A percentile compares a stretch with the other conserved stretches of the same genome.
Evolutionary conservation across 441 rosid species (phyloP).

Genomic region (Erodium texanum): DNA sequence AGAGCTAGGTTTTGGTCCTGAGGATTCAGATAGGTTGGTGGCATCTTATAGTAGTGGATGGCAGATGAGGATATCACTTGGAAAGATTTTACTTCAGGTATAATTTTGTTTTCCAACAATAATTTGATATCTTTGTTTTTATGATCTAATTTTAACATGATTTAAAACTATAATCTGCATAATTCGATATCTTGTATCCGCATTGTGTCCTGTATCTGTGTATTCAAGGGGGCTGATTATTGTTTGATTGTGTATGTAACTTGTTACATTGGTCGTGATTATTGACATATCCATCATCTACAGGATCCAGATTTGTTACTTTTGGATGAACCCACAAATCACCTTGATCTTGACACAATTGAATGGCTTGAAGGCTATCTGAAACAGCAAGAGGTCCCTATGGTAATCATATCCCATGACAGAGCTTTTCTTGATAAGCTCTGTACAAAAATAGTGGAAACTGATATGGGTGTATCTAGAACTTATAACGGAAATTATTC

Average conservation of each 20-base stretch:
- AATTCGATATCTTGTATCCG: background rate
- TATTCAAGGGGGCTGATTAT: background rate
- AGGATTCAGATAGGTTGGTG: slow-evolving; percentile 82
- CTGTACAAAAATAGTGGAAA: slow-evolving; percentile 91
- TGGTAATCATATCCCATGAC: slow-evolving; percentile 95
- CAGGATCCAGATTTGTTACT: slow-evolving; percentile 93
- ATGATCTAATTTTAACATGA: background rate
- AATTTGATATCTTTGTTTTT: background rate
- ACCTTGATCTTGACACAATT: slow-evolving; percentile 86
- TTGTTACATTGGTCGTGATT: slow-evolving; percentile 4
- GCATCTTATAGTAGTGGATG: slow-evolving; percentile 91
- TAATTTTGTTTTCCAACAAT: background rate
- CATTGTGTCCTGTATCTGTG: background rate
- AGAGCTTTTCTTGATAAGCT: slow-evolving; percentile 91
- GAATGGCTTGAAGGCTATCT: slow-evolving; percentile 97
- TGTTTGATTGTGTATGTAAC: background rate
- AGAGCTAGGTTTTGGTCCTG: slow-evolving; percentile 61
- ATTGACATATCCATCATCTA: slow-evolving; percentile 13
- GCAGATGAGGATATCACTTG: slow-evolving; percentile 99
- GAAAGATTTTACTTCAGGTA: slow-evolving; percentile 94
- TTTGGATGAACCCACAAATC: slow-evolving; percentile 92
- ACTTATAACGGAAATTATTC: slow-evolving; percentile 83
- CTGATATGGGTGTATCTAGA: slow-evolving; percentile 85
- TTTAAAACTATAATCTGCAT: background rate
- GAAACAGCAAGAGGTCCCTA: slow-evolving; percentile 80